phyloP scores from a whole-genome alignment of 2,329 filamentous ascomycete genomes.

The Colletotrichum camelliae region DNA sequence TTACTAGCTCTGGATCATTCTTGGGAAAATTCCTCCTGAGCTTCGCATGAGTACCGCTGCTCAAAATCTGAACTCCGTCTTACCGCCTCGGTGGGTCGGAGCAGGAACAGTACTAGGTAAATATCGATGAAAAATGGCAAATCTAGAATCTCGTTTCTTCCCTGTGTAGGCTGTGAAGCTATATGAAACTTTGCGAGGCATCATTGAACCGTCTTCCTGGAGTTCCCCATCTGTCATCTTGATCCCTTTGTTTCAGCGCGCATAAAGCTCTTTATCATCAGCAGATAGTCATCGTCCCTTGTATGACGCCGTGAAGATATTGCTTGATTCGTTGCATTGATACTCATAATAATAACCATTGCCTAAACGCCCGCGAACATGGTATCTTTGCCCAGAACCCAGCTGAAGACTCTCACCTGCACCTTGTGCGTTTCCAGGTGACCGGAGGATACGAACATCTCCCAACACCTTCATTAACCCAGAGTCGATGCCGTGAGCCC shows the following conservation, averaged over 20 bases:
- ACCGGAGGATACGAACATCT: not conserved
- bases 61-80: not conserved
- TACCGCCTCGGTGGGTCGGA: not conserved
- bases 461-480: not conserved
- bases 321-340: not conserved
- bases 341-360: not conserved
- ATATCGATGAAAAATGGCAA: not conserved
- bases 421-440: not conserved
- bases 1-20: no score
- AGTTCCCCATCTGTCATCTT: not conserved
- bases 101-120: not conserved
- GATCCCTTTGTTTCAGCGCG: not conserved
- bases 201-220: not conserved
- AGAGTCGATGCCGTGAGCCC: not conserved
- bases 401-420: not conserved
- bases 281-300: not conserved
- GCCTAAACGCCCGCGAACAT: not conserved
- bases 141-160: not conserved
- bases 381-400: not conserved
- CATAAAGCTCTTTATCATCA: not conserved
- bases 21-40: no score
- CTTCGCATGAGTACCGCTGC: not conserved
- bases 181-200: fast-evolving
- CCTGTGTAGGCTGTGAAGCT: not conserved
- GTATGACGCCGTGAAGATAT: not conserved